Evolutionary conservation across 2,329 filamentous ascomycete genomes (phyloP).

Genomic region (Metarhizium album): DNA sequence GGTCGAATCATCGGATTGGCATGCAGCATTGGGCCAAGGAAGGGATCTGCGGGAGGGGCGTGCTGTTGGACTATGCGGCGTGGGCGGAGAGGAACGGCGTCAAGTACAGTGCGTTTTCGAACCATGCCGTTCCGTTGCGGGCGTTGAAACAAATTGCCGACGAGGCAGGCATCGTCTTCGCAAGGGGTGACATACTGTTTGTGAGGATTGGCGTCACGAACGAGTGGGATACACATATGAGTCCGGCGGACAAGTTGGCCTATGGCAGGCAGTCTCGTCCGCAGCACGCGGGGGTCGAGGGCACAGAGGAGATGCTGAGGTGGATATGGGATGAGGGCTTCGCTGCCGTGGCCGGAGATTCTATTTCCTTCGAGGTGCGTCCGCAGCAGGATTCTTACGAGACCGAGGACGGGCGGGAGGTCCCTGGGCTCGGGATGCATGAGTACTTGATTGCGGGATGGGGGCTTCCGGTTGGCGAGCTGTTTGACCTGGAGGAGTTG

Average conservation of each 20-base stretch:
- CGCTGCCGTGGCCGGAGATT: slow-evolving; percentile 33
- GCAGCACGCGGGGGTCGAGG: slow-evolving; percentile 16
- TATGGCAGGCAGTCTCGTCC: slow-evolving; percentile 25
- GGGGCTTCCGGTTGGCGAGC: slow-evolving; percentile 32
- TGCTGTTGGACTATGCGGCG: slow-evolving; percentile 38
- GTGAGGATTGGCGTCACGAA: slow-evolving; percentile 16
- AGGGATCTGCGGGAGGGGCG: slow-evolving; percentile 38
- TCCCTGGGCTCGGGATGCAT: slow-evolving; percentile 25
- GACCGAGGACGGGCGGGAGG: slow-evolving; percentile 3
- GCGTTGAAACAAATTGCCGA: slow-evolving; percentile 23
- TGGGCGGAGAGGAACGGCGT: slow-evolving; percentile 30
- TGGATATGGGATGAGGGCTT: slow-evolving; percentile 39
- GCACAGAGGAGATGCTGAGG: slow-evolving; percentile 23
- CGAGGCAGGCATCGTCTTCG: slow-evolving; percentile 32
- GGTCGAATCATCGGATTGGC: slow-evolving; percentile 31
- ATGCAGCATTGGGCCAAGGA: slow-evolving; percentile 37
- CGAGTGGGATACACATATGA: slow-evolving; percentile 19
- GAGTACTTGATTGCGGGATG: slow-evolving; percentile 38
- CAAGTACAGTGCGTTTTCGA: slow-evolving; percentile 27
- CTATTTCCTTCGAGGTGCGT: slow-evolving; percentile 30
- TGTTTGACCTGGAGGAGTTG: slow-evolving; percentile 23
- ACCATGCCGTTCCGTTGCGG: slow-evolving; percentile 22
- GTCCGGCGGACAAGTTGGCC: slow-evolving; percentile 33
- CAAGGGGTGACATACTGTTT: slow-evolving; percentile 41
- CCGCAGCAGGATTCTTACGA: slow-evolving; percentile 22